Conservation (phyloP, 164 flowering plant species). For the Kingdonia uniflora region DNA sequence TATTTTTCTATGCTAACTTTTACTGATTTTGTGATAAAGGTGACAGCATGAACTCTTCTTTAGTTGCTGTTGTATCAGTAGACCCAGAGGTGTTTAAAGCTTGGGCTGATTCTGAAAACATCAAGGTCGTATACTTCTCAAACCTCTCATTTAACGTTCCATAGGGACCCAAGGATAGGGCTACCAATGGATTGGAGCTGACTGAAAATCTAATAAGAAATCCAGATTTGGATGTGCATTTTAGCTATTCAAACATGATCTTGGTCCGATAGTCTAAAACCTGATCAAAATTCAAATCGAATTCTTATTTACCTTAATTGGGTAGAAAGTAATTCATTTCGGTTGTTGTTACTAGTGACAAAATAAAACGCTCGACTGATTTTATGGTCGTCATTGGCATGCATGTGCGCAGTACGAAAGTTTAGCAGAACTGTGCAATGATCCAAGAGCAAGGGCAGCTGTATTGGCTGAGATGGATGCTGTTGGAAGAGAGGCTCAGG, state of each 20-base stretch:
- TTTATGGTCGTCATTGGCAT: conserved; percentile 3
- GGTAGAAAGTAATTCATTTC: no score
- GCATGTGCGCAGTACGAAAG: conserved; percentile 42
- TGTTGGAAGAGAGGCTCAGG: conserved; percentile 82
- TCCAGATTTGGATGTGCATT: no score
- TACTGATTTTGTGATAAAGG: conserved; percentile 27
- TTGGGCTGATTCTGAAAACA: conserved; percentile 77
- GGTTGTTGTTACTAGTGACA: no score
- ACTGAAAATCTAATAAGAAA: no score
- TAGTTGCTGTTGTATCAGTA: conserved; percentile 74
- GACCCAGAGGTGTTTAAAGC: conserved; percentile 62
- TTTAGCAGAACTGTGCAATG: conserved; percentile 50
- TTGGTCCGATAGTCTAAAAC: no score
- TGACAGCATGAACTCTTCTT: conserved; percentile 79
- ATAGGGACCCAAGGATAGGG: not conserved
- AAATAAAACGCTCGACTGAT: no score
- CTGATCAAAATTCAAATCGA: no score
- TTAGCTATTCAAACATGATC: no score
- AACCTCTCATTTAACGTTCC: not conserved
- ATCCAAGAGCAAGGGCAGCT: conserved; percentile 70
- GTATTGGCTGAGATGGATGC: conserved; percentile 88
- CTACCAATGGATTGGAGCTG: no score
- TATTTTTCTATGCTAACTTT: conserved; percentile 11
- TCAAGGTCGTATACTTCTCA: conserved; percentile 34
- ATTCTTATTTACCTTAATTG: no score